Conservation (phyloP, 768 basidiomycete species). For the Boletus rubroflammeus region DNA sequence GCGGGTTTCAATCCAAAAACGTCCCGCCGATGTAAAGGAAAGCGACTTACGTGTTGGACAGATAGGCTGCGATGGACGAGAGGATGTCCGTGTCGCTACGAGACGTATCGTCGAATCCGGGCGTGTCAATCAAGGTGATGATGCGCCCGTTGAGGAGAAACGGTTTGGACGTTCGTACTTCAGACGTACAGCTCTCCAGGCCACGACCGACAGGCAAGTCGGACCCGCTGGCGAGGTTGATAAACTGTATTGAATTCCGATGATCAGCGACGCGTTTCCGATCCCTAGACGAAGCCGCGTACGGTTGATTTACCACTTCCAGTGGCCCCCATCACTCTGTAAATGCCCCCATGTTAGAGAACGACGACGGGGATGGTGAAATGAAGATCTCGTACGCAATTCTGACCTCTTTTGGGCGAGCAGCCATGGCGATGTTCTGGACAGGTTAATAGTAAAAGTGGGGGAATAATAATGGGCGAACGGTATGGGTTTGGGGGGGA, state of each 20-base stretch:
- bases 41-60: constrained; percentile 30
- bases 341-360: not conserved
- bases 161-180: constrained; percentile 41
- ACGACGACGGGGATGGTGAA: not conserved
- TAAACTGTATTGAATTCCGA: constrained; percentile 38
- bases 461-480: not conserved
- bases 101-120: constrained; percentile 56
- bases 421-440: constrained; percentile 20
- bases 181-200: constrained; percentile 49
- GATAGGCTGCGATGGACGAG: constrained; percentile 44
- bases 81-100: constrained; percentile 50
- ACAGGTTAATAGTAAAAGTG: not conserved
- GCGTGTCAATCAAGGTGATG: constrained; percentile 55
- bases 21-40: not conserved
- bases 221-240: constrained; percentile 51
- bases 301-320: constrained; percentile 38
- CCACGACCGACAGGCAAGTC: constrained; percentile 42
- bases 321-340: constrained; percentile 35
- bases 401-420: constrained; percentile 28
- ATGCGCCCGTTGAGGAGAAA: constrained; percentile 44
- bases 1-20: not conserved
- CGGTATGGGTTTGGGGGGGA: not conserved
- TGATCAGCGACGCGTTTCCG: not conserved
- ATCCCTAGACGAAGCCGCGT: not conserved
- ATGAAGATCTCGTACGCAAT: constrained; percentile 27